These are phyloP conservation scores for Yamadazyma spencermartinsiae DNA, from an alignment of 1,139 yeast genomes.

Conservation along the genomic window DNA sequence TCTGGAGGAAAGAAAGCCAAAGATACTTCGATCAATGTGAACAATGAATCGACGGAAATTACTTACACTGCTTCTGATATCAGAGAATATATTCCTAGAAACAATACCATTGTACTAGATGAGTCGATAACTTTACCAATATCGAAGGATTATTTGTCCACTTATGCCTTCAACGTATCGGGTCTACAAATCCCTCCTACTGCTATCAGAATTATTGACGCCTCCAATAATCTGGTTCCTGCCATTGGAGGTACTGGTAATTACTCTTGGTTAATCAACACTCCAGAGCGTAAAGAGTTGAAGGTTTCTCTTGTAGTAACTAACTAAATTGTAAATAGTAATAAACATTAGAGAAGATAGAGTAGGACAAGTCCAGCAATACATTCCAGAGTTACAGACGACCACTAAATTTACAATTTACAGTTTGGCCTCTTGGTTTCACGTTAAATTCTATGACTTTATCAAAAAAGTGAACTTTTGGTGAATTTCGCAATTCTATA, in stretches of 20 bases:
- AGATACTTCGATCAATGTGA: conserved; percentile 5
- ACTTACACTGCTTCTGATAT: conserved; percentile 33
- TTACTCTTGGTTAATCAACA: conserved; percentile 22
- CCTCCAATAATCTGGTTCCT: conserved; percentile 15
- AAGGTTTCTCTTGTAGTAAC: conserved; percentile 7
- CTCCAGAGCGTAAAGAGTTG: conserved; percentile 14
- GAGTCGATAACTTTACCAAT: conserved; percentile 26
- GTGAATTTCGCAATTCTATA: neutral
- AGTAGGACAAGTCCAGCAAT: too few species aligned
- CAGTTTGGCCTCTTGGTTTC: neutral
- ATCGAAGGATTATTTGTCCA: conserved; percentile 25
- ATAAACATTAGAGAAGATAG: conserved; percentile 7
- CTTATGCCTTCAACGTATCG: conserved; percentile 27
- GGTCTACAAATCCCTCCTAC: conserved; percentile 32
- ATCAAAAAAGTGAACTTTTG: too few species aligned
- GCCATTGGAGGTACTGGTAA: conserved; percentile 30
- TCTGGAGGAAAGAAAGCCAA: conserved; percentile 5
- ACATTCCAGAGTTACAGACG: too few species aligned
- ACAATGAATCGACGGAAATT: conserved; percentile 10
- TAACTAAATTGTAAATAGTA: neutral
- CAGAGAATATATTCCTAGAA: conserved; percentile 32
- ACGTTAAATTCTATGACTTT: too few species aligned
- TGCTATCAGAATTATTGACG: conserved; percentile 21
- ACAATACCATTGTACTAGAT: conserved; percentile 20
- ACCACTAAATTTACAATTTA: too few species aligned